A percentile compares a stretch with the other conserved stretches of the same genome.
Evolutionary conservation across 805 yeast species (phyloP).

Genomic region (Kazachstania psychrophila): DNA sequence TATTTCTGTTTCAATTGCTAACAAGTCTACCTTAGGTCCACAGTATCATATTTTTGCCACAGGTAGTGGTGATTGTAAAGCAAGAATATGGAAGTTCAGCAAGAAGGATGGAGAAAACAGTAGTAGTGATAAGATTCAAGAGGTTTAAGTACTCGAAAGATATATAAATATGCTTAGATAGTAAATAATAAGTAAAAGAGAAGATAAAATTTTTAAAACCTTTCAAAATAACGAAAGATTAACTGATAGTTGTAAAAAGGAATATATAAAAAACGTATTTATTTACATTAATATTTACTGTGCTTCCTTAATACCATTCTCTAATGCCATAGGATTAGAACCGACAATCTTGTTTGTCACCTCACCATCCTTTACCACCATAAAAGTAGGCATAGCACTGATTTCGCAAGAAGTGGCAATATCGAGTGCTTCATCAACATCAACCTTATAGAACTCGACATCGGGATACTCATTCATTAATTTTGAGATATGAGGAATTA

Average conservation of each 20-base stretch:
- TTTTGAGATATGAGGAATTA: constrained; percentile 47
- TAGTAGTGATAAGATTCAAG: not conserved
- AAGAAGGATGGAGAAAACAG: constrained; percentile 7
- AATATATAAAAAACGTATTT: too few relatives aligned
- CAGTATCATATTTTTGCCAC: constrained; percentile 82
- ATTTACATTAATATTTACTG: too few relatives aligned
- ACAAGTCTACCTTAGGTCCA: constrained; percentile 52
- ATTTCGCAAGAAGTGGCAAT: constrained; percentile 53
- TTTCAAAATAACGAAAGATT: too few relatives aligned
- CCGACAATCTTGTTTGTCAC: constrained; percentile 53
- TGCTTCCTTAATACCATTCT: constrained; percentile 10
- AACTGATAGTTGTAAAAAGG: too few relatives aligned
- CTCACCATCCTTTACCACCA: constrained; percentile 53
- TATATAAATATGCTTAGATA: too few relatives aligned
- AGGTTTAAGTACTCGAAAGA: not conserved
- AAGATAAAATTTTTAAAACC: too few relatives aligned
- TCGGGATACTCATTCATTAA: constrained; percentile 30
- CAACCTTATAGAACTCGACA: constrained; percentile 58
- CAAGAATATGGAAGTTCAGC: constrained; percentile 89
- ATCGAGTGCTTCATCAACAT: constrained; percentile 55
- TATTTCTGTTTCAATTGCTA: constrained; percentile 85
- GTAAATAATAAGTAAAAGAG: too few relatives aligned
- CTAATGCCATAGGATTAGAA: constrained; percentile 37
- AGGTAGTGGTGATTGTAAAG: constrained; percentile 95
- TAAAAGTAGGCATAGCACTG: constrained; percentile 70